Evolutionary conservation across 208 protist genomes (phyloP).

Genomic region (Trypanosoma rangeli): DNA sequence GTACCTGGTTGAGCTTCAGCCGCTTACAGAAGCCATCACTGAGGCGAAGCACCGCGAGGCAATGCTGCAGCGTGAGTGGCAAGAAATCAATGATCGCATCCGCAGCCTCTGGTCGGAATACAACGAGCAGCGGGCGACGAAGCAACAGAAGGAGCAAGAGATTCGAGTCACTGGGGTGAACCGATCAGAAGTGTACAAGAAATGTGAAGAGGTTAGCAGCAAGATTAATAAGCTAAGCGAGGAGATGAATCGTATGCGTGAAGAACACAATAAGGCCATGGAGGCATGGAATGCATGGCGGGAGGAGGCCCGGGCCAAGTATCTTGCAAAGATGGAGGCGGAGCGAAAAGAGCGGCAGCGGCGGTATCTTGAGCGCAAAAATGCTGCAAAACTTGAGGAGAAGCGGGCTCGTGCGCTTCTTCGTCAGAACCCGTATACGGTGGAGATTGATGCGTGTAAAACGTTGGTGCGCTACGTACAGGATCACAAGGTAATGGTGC

Average conservation of each 20-base stretch:
- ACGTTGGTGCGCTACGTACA: constrained; percentile 62
- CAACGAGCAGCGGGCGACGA: constrained; percentile 34
- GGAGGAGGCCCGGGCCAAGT: constrained; percentile 56
- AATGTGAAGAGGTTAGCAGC: constrained; percentile 48
- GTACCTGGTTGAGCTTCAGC: constrained; percentile 63
- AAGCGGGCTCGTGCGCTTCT: constrained; percentile 50
- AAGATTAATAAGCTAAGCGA: constrained; percentile 44
- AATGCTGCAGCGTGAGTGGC: constrained; percentile 69
- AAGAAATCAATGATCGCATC: constrained; percentile 76
- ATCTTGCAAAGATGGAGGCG: constrained; percentile 59
- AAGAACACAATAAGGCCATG: constrained; percentile 38
- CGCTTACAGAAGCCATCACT: constrained; percentile 61
- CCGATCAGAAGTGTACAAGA: constrained; percentile 52
- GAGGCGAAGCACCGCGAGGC: constrained; percentile 63
- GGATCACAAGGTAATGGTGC: constrained; percentile 65
- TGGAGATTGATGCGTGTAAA: constrained; percentile 57
- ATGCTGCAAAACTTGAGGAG: constrained; percentile 53
- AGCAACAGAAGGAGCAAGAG: constrained; percentile 56
- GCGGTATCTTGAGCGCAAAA: constrained; percentile 46
- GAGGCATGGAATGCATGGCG: constrained; percentile 67
- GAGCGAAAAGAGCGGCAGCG: constrained; percentile 54
- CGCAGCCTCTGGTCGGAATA: constrained; percentile 63
- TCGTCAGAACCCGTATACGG: constrained; percentile 62
- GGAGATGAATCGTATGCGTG: constrained; percentile 49
- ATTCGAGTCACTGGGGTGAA: constrained; percentile 32